A percentile compares a stretch with the other conserved stretches of the same genome.
These are phyloP conservation scores for Hysterium pulicare DNA, from an alignment of 2,329 filamentous ascomycete species.

Conservation along the genomic window DNA sequence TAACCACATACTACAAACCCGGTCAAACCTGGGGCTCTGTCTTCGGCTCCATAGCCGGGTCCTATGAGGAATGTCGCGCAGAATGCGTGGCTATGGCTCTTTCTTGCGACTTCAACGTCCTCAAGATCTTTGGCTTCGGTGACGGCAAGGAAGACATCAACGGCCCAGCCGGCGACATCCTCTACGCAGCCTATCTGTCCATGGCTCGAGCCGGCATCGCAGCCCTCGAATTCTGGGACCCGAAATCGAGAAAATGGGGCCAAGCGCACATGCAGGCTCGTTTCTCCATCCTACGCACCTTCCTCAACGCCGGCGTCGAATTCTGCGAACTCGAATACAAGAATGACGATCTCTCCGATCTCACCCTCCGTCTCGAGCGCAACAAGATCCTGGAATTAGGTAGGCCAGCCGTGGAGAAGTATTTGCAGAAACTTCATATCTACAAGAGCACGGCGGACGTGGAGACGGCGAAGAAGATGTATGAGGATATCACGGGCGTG, in stretches of 20 bases:
- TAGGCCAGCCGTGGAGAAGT: slow-evolving; percentile 76
- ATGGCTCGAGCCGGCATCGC: slow-evolving; percentile 93
- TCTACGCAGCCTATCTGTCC: slow-evolving; percentile 82
- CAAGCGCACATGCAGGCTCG: slow-evolving; percentile 89
- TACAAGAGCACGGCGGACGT: slow-evolving; percentile 90
- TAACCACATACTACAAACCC: slow-evolving; percentile 88
- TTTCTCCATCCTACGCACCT: slow-evolving; percentile 80
- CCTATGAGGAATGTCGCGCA: slow-evolving; percentile 91
- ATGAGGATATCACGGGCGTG: slow-evolving; percentile 78
- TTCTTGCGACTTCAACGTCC: slow-evolving; percentile 80
- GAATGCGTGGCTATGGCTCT: slow-evolving; percentile 93
- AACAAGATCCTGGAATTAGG: slow-evolving; percentile 82
- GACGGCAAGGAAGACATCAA: slow-evolving; percentile 71
- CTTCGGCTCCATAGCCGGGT: slow-evolving; percentile 81
- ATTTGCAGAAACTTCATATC: slow-evolving; percentile 86
- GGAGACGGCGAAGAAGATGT: slow-evolving; percentile 72
- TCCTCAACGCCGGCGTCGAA: slow-evolving; percentile 79
- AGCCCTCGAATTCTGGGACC: slow-evolving; percentile 92
- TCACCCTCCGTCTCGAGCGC: slow-evolving; percentile 79
- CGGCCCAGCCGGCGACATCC: slow-evolving; percentile 75
- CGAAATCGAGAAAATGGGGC: slow-evolving; percentile 85
- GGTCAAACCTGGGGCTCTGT: slow-evolving; percentile 93
- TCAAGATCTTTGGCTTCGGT: slow-evolving; percentile 89
- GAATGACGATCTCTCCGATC: slow-evolving; percentile 72
- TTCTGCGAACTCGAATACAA: slow-evolving; percentile 79